Conservation (phyloP, 78 protist genomes). For the Protostelium mycophagum region DNA sequence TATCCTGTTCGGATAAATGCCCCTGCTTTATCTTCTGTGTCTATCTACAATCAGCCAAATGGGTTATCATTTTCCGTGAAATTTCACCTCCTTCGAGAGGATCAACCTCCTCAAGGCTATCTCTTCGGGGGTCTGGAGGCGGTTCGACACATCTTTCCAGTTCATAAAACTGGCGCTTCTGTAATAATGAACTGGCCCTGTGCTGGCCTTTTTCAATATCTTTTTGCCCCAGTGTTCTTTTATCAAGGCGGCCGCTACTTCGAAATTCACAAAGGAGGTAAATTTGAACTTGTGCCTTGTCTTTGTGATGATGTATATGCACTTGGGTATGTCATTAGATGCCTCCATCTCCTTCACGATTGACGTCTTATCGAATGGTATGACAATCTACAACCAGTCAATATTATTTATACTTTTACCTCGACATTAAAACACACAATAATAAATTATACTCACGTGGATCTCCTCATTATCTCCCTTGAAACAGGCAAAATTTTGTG, state of each 20-base stretch:
- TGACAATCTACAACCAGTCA: neutral
- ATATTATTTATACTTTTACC: too few relatives aligned
- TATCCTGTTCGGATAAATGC: neutral
- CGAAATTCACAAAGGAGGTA: neutral
- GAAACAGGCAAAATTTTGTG: neutral
- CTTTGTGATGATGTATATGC: neutral
- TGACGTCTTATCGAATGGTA: neutral
- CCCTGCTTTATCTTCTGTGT: neutral
- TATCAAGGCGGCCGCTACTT: neutral
- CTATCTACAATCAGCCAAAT: neutral
- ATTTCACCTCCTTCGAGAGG: neutral
- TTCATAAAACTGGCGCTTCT: neutral
- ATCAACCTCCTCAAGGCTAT: neutral
- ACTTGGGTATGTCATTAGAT: neutral
- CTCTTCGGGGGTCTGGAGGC: neutral
- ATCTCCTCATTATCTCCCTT: neutral
- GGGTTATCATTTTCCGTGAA: neutral
- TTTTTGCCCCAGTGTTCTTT: neutral
- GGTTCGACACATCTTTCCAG: neutral
- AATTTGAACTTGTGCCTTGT: neutral
- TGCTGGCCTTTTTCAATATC: neutral
- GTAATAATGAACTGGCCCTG: neutral
- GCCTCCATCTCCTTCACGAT: neutral
- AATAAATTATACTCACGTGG: neutral
- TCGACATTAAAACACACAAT: too few relatives aligned